Base-by-base conservation (phyloP, 768 basidiomycete genomes). In the Asterophora lycoperdoides region DNA sequence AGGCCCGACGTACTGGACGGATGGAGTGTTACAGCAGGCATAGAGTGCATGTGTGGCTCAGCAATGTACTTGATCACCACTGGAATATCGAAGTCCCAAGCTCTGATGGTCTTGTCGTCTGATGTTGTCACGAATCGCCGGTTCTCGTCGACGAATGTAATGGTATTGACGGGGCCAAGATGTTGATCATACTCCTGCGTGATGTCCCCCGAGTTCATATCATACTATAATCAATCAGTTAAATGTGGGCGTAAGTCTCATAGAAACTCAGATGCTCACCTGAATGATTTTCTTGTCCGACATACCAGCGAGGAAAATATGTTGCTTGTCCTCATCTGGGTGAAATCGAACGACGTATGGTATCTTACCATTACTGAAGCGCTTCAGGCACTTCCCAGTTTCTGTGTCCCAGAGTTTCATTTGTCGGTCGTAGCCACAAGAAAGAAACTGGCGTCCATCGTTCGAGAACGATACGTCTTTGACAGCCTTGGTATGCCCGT, bases 381-480 rank as follows among this genome's bases (percentile, higher is more conserved):
- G 87, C 65, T 97, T 89, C 52, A 96, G 69, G 70, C 96, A 98
- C 71, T 97, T 91, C 1, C 93, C 95, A 0, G 96, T 98, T 70
- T 99, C 96, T 15, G 96, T 97, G 60, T 99, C 95, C 96, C 96
- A 99, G 10, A 97, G 76, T 68, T 99, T 99, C 84, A 98, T 93
- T 64, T 93, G 88, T 43, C 93, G 87, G 67, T 99, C 96, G 60
- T 96, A 98, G 43, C 82, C 86, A 56, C 94, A 95, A 13, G 90
- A 93, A 41, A 99, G 65, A 73, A 99, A 98, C 55, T 76, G 78
- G 30, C 77, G 78, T 1, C 96, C 96, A 55, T 92, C 89, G 63
- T 96, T 97, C 44, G 93, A 93, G 67, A 99, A 99, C 8, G 84
- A 84, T 52, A 99, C 78, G 55, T 99, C 96, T 67, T 96, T 96